Base-by-base conservation (phyloP, 139 green algal species). In the Micromonas commoda region DNA sequence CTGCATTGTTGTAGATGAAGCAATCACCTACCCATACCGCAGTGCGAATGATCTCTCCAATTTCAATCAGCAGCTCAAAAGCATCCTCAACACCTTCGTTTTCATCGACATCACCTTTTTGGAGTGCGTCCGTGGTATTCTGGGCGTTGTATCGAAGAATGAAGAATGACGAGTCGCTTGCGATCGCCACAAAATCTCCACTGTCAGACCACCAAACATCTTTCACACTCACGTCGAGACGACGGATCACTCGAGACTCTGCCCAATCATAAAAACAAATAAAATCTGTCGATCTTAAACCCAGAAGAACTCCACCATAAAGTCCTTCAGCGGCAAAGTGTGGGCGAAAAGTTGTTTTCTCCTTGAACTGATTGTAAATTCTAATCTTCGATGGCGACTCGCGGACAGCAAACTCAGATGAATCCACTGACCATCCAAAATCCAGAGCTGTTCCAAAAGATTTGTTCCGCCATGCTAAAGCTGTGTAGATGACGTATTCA, bases 401-500 rank as follows among this genome's bases (percentile, higher is more conserved):
- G 19, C 91, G 84, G 53, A 91, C 92, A 23, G 92, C 95, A 78
- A 89, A 99, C 54, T 96, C 90, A 69, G 89, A 96, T 37, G 86
- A 86, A 79, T 99, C 95, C 1, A 83, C 76, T 61, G 87, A 91
- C 95, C 95, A 99, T 20, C 88, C 92, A 86, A 98, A 97, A 77
- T 99, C 93, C 38, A 95, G 82, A 0, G 90, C 87, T 21, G 71
- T 76, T 26, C 95, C 95, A 80, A 98, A 99, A 21, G 82, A 88
- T 87, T 97, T 97, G 88, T 98, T 98, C n/a, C 95, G 86, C 95
- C 95, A 99, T 0, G 95, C 95, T 33, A 99, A 87, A 0, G 95
- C 95, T 0, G 95, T 99, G 90, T 99, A 99, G 78, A 99, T 93
- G 60, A 99, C 92, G 80, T 97, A 99, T 86, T 98, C 94, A n/a